A percentile compares a stretch with the other conserved stretches of the same genome.
Conservation (phyloP, 1,284 basidiomycete species). For the Cutaneotrichosporon sp. region DNA sequence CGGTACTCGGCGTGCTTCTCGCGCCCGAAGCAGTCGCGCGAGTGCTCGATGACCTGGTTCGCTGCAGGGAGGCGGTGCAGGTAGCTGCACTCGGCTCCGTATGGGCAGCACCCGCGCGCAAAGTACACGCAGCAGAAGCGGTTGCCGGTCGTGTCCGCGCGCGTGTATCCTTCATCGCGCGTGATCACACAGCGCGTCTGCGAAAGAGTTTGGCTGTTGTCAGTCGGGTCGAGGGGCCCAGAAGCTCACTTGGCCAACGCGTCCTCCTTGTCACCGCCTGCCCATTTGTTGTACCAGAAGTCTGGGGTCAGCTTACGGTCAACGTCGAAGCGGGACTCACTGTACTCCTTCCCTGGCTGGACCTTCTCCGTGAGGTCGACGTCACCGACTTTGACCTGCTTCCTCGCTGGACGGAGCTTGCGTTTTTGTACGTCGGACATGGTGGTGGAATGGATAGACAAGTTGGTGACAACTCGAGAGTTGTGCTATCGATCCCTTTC, state of each 20-base stretch:
- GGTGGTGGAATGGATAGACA: slow-evolving; percentile 10
- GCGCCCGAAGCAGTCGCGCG: slow-evolving; percentile 93
- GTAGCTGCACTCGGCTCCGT: slow-evolving; percentile 96
- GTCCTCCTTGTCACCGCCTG: slow-evolving; percentile 90
- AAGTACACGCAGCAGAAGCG: slow-evolving; percentile 96
- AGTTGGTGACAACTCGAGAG: background rate
- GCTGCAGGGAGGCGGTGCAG: slow-evolving; percentile 82
- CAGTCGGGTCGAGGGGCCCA: background rate
- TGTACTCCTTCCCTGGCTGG: slow-evolving; percentile 93
- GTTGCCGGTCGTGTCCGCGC: slow-evolving; percentile 85
- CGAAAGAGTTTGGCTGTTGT: slow-evolving; percentile 74
- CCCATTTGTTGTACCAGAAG: slow-evolving; percentile 99
- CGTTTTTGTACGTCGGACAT: slow-evolving; percentile 32
- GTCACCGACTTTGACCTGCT: slow-evolving; percentile 84
- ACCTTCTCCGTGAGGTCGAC: slow-evolving; percentile 81
- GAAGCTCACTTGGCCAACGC: slow-evolving; percentile 76
- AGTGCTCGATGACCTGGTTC: slow-evolving; percentile 74
- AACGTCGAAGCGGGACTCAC: slow-evolving; percentile 57
- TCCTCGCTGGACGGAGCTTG: slow-evolving; percentile 66
- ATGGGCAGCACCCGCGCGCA: slow-evolving; percentile 92
- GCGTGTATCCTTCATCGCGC: slow-evolving; percentile 85
- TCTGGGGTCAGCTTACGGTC: slow-evolving; percentile 59
- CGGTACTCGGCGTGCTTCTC: slow-evolving; percentile 97
- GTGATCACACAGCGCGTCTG: slow-evolving; percentile 76
- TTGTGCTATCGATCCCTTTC: background rate